A percentile compares a stretch with the other conserved stretches of the same genome.
These are phyloP conservation scores for Termitomyces sp. DNA, from an alignment of 768 basidiomycete species.

Conservation along the genomic window DNA sequence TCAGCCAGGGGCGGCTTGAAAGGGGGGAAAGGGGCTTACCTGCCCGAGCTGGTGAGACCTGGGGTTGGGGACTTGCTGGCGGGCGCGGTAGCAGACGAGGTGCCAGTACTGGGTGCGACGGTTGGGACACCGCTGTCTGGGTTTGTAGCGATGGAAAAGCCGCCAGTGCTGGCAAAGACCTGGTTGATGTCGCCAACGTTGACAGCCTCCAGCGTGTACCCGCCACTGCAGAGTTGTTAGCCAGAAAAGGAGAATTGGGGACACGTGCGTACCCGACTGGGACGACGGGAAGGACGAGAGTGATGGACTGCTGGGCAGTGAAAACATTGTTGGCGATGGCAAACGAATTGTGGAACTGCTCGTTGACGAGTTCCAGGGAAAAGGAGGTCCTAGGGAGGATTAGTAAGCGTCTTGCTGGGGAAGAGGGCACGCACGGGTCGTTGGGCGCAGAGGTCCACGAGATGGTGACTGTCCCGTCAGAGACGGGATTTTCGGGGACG, in stretches of 20 bases:
- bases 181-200: conserved; percentile 39
- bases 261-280: conserved; percentile 41
- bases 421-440: conserved; percentile 35
- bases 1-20: neutral
- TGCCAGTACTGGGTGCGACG: conserved; percentile 4
- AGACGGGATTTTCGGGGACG: conserved; percentile 25
- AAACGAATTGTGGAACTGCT: conserved; percentile 43
- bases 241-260: no score
- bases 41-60: neutral
- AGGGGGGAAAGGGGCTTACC: neutral
- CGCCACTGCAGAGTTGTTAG: conserved; percentile 23
- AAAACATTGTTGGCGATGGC: conserved; percentile 53
- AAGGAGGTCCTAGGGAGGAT: conserved; percentile 20
- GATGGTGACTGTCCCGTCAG: conserved; percentile 31
- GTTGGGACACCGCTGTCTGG: conserved; percentile 1
- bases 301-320: conserved; percentile 23
- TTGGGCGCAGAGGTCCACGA: conserved; percentile 35
- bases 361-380: conserved; percentile 42
- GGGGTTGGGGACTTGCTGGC: neutral
- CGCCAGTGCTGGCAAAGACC: conserved; percentile 30
- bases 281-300: conserved; percentile 41
- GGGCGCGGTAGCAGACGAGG: conserved; percentile 4
- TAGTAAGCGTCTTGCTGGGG: neutral
- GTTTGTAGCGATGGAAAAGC: conserved; percentile 36
- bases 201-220: conserved; percentile 45